Evolutionary conservation across 768 basidiomycete species (phyloP).

Genomic region (Leucocoprinus birnbaumii): DNA sequence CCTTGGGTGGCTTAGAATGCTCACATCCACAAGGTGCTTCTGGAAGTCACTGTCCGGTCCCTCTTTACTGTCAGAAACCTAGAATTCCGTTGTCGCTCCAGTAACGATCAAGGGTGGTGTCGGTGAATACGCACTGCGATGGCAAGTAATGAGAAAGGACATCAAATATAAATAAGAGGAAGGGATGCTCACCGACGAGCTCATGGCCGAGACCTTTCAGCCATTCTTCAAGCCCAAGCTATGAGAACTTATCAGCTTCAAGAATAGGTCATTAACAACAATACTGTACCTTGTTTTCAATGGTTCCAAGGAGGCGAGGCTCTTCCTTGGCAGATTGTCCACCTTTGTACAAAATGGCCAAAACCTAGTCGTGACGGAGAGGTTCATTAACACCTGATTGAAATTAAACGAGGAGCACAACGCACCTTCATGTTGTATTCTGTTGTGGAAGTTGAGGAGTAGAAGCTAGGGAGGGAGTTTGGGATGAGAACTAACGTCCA

Average conservation of each 20-base stretch:
- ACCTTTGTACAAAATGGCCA: conserved; percentile 75
- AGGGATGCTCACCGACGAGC: conserved; percentile 50
- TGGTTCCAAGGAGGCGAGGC: conserved; percentile 74
- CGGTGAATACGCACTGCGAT: conserved; percentile 7
- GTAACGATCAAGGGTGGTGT: neutral
- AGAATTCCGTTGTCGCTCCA: neutral
- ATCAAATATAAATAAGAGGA: neutral
- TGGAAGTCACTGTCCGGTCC: conserved; percentile 79
- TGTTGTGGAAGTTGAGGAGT: conserved; percentile 4
- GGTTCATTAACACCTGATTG: neutral
- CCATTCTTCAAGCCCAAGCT: conserved; percentile 76
- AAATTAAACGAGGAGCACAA: neutral
- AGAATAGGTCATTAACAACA: neutral
- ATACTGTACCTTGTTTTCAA: conserved; percentile 68
- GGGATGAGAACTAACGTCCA: neutral
- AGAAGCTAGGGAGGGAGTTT: conserved; percentile 12
- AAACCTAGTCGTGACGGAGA: conserved; percentile 39
- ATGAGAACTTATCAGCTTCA: conserved; percentile 4
- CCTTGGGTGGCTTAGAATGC: no score
- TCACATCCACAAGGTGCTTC: conserved; percentile 76
- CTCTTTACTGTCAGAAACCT: conserved; percentile 83
- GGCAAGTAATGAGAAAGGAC: neutral
- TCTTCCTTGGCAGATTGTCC: conserved; percentile 63
- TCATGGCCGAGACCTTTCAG: conserved; percentile 73
- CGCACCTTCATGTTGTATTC: conserved; percentile 40